Percentiles rank a stretch among this genome's conserved stretches.
These are phyloP conservation scores for Dalechampia spathulata DNA, from an alignment of 441 rosid species.

Conservation along the genomic window DNA sequence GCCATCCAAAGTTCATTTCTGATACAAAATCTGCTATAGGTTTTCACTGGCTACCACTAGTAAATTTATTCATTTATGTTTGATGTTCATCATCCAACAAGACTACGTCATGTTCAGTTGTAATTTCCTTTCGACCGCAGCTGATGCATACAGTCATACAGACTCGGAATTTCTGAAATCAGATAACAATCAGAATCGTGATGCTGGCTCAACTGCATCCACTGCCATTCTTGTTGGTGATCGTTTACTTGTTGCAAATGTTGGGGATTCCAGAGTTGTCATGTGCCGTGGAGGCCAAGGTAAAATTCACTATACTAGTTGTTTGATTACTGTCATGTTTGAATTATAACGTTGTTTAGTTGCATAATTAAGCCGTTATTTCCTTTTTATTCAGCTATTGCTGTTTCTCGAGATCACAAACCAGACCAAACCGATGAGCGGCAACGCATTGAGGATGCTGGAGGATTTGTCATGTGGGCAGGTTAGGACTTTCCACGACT, in stretches of 20 bases:
- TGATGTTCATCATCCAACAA: slow-evolving; percentile 7
- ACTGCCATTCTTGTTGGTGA: slow-evolving; percentile 95
- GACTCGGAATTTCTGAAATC: slow-evolving; percentile 89
- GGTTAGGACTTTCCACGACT: slow-evolving; percentile 32
- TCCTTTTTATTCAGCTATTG: slow-evolving; percentile 52
- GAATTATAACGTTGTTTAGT: background rate
- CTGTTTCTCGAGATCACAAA: slow-evolving; percentile 97
- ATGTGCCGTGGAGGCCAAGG: slow-evolving; percentile 94
- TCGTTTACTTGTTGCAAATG: slow-evolving; percentile 96
- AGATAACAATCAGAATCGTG: slow-evolving; percentile 81
- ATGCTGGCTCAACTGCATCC: slow-evolving; percentile 99
- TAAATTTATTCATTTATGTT: background rate
- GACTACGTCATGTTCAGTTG: slow-evolving; percentile 14
- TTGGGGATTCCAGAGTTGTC: slow-evolving; percentile 98
- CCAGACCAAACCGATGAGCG: slow-evolving; percentile 98
- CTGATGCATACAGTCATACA: slow-evolving; percentile 88
- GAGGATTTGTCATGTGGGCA: slow-evolving; percentile 99
- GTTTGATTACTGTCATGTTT: background rate
- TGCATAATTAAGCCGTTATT: slow-evolving; percentile 3
- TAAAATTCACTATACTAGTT: slow-evolving; percentile 22
- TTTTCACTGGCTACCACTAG: slow-evolving; percentile 15
- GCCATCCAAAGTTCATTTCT: slow-evolving; percentile 91
- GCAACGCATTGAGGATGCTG: slow-evolving; percentile 93
- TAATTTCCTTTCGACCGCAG: slow-evolving; percentile 30
- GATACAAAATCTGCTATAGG: slow-evolving; percentile 95